Evolutionary conservation across 495 filamentous ascomycete species (phyloP).

Genomic region (Penicillium soppii): DNA sequence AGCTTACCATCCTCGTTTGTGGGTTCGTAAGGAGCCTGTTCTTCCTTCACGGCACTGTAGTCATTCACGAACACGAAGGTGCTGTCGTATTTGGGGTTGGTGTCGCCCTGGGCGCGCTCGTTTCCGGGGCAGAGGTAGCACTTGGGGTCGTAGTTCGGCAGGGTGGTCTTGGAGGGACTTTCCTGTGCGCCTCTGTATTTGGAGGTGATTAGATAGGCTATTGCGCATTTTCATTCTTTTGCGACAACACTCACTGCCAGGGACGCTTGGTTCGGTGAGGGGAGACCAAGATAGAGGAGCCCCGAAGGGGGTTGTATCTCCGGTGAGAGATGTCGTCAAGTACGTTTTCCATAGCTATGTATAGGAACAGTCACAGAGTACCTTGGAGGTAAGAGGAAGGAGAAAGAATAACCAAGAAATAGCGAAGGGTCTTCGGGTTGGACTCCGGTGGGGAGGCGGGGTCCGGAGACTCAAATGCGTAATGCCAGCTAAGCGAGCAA

Average conservation of each 20-base stretch:
- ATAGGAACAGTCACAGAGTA: neutral
- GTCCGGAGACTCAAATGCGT: slow-evolving; percentile 7
- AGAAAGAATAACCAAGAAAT: slow-evolving; percentile 9
- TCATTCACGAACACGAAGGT: slow-evolving; percentile 98
- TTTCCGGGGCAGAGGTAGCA: slow-evolving; percentile 99
- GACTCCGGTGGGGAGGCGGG: slow-evolving; percentile 14
- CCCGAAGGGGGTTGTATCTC: slow-evolving; percentile 87
- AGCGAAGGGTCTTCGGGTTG: slow-evolving; percentile 1
- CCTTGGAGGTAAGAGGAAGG: slow-evolving; percentile 6
- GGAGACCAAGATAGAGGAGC: slow-evolving; percentile 89
- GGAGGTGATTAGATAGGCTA: neutral
- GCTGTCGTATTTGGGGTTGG: slow-evolving; percentile 79
- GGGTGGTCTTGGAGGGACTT: slow-evolving; percentile 67
- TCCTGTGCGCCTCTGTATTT: slow-evolving; percentile 89
- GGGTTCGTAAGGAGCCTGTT: slow-evolving; percentile 70
- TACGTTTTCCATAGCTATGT: slow-evolving; percentile 60
- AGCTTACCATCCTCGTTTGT: slow-evolving; percentile 49
- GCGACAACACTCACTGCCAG: slow-evolving; percentile 80
- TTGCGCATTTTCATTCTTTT: neutral
- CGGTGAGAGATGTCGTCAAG: slow-evolving; percentile 97
- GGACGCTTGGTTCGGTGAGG: slow-evolving; percentile 94
- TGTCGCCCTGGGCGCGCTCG: slow-evolving; percentile 82
- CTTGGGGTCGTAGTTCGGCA: slow-evolving; percentile 79
- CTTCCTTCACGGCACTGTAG: slow-evolving; percentile 94
- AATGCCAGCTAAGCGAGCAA: slow-evolving; percentile 1